A percentile compares a stretch with the other conserved stretches of the same genome.
Evolutionary conservation across 768 basidiomycete genomes (phyloP).

Genomic region (Collybia sp.): DNA sequence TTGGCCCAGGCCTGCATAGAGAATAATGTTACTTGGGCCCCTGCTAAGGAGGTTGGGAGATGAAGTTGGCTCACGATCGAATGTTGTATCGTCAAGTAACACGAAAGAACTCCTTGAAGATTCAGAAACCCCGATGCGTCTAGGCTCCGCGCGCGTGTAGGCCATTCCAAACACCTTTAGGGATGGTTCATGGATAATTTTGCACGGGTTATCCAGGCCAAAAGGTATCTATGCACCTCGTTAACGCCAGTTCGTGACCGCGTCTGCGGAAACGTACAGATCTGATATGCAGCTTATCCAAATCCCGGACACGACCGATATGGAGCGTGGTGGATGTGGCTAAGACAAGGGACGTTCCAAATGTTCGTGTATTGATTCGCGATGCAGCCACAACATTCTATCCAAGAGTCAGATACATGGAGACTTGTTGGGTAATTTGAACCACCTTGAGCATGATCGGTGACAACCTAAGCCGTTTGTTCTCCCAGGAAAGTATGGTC

Average conservation of each 20-base stretch:
- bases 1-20: constrained; percentile 35
- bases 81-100: constrained; percentile 59
- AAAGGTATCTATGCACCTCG: constrained; percentile 50
- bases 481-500: constrained; percentile 65
- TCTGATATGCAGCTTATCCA: constrained; percentile 79
- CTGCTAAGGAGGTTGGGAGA: not conserved
- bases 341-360: constrained; percentile 53
- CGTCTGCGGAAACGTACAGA: constrained; percentile 45
- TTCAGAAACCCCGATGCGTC: constrained; percentile 47
- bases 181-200: constrained; percentile 54
- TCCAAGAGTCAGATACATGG: not conserved
- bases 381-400: constrained; percentile 52
- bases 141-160: constrained; percentile 49
- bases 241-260: constrained; percentile 2
- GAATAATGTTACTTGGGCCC: constrained; percentile 4
- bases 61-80: constrained; percentile 44
- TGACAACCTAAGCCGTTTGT: constrained; percentile 58
- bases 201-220: constrained; percentile 66
- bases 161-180: constrained; percentile 63
- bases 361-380: constrained; percentile 41
- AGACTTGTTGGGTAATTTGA: not conserved
- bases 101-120: constrained; percentile 52
- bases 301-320: constrained; percentile 61
- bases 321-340: constrained; percentile 48
- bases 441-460: constrained; percentile 66